Percentiles rank a stretch among this genome's conserved stretches.
These are phyloP conservation scores for Umbellularia californica DNA, from an alignment of 164 flowering plant species.

Conservation along the genomic window DNA sequence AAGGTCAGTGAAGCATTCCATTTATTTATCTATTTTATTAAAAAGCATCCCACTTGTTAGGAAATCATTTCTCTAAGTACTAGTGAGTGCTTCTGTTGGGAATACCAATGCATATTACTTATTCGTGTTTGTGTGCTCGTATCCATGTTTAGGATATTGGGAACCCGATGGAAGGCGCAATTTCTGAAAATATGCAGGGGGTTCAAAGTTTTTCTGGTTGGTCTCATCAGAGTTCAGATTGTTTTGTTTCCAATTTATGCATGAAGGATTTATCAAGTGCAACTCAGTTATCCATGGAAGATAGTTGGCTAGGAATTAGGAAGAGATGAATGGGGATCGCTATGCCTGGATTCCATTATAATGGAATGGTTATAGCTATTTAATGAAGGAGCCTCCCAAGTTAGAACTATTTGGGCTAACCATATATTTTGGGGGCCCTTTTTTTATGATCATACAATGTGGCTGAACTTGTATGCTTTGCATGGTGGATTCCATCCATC, in stretches of 20 bases:
- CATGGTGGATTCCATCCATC: background rate
- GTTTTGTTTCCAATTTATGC: background rate
- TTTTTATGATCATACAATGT: too few species aligned
- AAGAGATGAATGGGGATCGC: too few species aligned
- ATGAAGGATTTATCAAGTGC: background rate
- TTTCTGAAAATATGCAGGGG: slow-evolving; percentile 49
- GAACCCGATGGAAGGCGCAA: slow-evolving; percentile 34
- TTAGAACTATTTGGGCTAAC: background rate
- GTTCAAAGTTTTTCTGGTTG: slow-evolving; percentile 51
- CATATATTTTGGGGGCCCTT: background rate
- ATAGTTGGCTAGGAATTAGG: too few species aligned
- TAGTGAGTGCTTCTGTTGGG: background rate
- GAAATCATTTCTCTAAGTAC: background rate
- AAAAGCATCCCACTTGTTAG: background rate
- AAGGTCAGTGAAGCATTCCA: slow-evolving; percentile 35
- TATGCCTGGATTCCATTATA: too few species aligned
- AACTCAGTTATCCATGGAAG: background rate
- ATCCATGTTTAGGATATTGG: slow-evolving; percentile 43
- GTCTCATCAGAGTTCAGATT: slow-evolving; percentile 4
- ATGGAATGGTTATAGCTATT: too few species aligned
- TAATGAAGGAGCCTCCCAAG: background rate
- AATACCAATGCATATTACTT: background rate
- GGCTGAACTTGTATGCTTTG: background rate
- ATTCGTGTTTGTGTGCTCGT: background rate
- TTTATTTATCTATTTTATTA: background rate